Conservation (phyloP, 345 rosid species). For the Salix viminalis region DNA sequence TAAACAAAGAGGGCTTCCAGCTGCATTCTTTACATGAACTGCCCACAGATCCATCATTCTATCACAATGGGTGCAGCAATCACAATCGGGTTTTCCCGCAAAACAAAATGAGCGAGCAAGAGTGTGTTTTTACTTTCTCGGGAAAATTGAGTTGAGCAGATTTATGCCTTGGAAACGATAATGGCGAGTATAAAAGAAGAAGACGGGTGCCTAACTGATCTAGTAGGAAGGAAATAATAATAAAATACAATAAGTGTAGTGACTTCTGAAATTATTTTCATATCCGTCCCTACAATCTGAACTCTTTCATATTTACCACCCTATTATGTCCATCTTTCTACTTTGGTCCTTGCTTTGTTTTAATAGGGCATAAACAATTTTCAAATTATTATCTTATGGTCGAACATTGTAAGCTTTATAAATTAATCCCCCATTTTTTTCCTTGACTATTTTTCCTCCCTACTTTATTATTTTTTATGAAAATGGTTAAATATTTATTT, state of each 20-base stretch:
- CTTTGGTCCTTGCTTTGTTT: background rate
- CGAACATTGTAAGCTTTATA: too few species aligned
- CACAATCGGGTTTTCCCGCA: background rate
- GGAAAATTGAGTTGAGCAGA: background rate
- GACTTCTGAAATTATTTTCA: background rate
- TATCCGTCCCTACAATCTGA: background rate
- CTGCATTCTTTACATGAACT: slow-evolving; percentile 36
- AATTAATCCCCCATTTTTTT: too few species aligned
- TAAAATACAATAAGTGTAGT: background rate
- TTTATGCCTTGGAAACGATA: background rate
- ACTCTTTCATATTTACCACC: background rate
- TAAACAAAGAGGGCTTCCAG: slow-evolving; percentile 20
- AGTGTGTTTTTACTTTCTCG: background rate
- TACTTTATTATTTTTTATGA: too few species aligned
- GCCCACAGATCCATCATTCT: slow-evolving; percentile 48
- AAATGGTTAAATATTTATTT: too few species aligned
- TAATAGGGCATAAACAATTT: background rate
- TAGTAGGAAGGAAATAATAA: background rate
- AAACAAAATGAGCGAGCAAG: background rate
- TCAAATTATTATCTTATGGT: too few species aligned
- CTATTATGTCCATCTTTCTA: background rate
- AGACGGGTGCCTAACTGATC: background rate
- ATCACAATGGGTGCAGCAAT: slow-evolving; percentile 2
- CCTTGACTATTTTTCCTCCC: too few species aligned
- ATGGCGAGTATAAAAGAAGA: background rate